Conservation (phyloP, 495 filamentous ascomycete genomes). For the Aspergillus nidulans region DNA sequence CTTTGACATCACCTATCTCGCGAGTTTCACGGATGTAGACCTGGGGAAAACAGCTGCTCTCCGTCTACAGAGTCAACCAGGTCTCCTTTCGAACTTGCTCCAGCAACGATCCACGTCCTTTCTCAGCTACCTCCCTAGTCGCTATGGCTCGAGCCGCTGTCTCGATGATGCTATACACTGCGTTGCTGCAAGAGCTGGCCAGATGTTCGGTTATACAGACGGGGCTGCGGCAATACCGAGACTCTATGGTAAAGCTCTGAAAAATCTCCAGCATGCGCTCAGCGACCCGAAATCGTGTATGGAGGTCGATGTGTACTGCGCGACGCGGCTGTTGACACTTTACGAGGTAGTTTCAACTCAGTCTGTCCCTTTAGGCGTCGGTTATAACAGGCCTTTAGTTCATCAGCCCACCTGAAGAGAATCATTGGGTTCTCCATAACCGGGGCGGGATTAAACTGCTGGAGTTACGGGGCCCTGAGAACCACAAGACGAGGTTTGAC, state of each 20-base stretch:
- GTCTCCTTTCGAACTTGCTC: constrained; percentile 2
- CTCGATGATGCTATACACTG: constrained; percentile 13
- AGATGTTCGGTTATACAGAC: constrained; percentile 7
- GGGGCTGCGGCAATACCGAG: neutral
- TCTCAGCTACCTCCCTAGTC: constrained; percentile 9
- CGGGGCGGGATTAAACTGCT: constrained; percentile 8
- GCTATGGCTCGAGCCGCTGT: constrained; percentile 4
- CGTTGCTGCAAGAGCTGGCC: constrained; percentile 4
- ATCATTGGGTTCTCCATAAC: constrained; percentile 13
- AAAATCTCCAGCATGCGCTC: neutral
- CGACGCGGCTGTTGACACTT: constrained; percentile 3
- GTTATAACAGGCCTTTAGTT: neutral
- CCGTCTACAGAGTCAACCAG: constrained; percentile 1
- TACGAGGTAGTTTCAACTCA: constrained; percentile 3
- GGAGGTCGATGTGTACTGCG: constrained; percentile 6
- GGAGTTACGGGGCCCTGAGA: constrained; percentile 5
- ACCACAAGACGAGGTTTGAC: constrained; percentile 7
- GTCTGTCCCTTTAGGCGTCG: neutral
- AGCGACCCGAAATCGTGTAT: neutral
- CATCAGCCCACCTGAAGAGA: constrained; percentile 1
- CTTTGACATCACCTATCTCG: constrained; percentile 8
- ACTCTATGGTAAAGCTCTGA: constrained; percentile 6
- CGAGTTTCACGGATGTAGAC: constrained; percentile 9
- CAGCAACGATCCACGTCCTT: constrained; percentile 5
- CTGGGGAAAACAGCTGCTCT: neutral